Percentiles rank a stretch among this genome's conserved stretches.
Evolutionary conservation across 768 basidiomycete species (phyloP).

Genomic region (Macrolepiota fuliginosa): DNA sequence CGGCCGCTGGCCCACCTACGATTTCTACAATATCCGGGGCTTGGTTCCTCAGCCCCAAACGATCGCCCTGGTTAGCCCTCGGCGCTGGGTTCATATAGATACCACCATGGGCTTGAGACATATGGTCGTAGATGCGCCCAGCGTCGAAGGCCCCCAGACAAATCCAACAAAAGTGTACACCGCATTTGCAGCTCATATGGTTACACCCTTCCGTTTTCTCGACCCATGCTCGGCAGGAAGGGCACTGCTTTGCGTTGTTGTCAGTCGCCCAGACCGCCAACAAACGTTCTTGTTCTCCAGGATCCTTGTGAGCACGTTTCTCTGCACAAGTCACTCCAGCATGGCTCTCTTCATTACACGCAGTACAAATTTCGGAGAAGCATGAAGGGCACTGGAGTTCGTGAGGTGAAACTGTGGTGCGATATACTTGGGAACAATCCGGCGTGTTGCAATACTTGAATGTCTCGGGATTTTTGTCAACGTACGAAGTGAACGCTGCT

Average conservation of each 20-base stretch:
- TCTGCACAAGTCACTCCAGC: slow-evolving; percentile 53
- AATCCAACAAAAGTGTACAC: slow-evolving; percentile 33
- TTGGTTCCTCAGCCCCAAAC: background rate
- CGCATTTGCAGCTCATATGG: slow-evolving; percentile 51
- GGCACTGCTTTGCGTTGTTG: slow-evolving; percentile 44
- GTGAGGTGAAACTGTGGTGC: slow-evolving; percentile 22
- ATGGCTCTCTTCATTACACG: slow-evolving; percentile 48
- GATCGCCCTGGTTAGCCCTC: too few relatives aligned
- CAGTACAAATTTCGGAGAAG: slow-evolving; percentile 42
- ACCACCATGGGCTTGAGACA: slow-evolving; percentile 12
- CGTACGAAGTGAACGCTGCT: slow-evolving; percentile 50
- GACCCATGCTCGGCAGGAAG: slow-evolving; percentile 41
- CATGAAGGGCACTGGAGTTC: slow-evolving; percentile 51
- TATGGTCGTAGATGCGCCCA: slow-evolving; percentile 13
- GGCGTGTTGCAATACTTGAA: slow-evolving; percentile 71
- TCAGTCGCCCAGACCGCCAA: slow-evolving; percentile 36
- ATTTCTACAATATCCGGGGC: background rate
- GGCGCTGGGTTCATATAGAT: background rate
- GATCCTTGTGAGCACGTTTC: slow-evolving; percentile 27
- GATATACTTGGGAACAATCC: slow-evolving; percentile 69
- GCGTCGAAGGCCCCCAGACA: slow-evolving; percentile 16
- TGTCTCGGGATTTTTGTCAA: slow-evolving; percentile 52
- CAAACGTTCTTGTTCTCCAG: slow-evolving; percentile 39
- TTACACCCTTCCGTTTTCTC: slow-evolving; percentile 55
- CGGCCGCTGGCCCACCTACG: background rate